phyloP scores from a whole-genome alignment of 164 flowering plant species.

The Aristolochia californica region DNA sequence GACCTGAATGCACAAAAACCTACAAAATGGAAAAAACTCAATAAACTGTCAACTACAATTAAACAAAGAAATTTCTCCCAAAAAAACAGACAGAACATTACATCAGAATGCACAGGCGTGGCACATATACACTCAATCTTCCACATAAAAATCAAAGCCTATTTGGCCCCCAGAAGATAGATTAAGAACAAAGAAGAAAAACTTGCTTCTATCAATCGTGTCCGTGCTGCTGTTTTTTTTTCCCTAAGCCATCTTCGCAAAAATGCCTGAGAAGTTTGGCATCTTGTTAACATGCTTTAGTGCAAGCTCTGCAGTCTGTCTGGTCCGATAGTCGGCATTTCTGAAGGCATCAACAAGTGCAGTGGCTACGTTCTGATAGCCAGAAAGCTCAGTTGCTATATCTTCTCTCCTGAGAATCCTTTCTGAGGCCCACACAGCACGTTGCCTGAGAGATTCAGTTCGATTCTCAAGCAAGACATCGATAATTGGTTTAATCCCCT shows the following conservation, averaged over 20 bases:
- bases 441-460: conserved; percentile 21
- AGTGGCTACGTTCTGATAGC: conserved; percentile 59
- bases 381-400: conserved; percentile 22
- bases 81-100: no score
- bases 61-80: background rate
- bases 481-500: conserved; percentile 24
- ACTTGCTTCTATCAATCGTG: background rate
- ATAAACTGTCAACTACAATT: background rate
- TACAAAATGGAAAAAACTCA: background rate
- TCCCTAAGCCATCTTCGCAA: conserved; percentile 37
- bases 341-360: conserved; percentile 96
- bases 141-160: no score
- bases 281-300: conserved; percentile 80
- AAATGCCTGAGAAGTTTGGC: conserved; percentile 88
- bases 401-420: conserved; percentile 25
- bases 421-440: conserved; percentile 25
- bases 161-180: background rate
- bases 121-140: no score
- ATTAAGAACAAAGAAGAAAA: background rate
- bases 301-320: conserved; percentile 89
- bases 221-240: no score
- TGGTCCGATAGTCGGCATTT: conserved; percentile 63
- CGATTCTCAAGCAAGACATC: conserved; percentile 28
- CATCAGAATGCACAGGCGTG: no score
- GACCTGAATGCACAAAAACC: background rate